A percentile compares a stretch with the other conserved stretches of the same genome.
Conservation (phyloP, 176 grass and related monocot genomes). For the Cenchrus fungigraminus region DNA sequence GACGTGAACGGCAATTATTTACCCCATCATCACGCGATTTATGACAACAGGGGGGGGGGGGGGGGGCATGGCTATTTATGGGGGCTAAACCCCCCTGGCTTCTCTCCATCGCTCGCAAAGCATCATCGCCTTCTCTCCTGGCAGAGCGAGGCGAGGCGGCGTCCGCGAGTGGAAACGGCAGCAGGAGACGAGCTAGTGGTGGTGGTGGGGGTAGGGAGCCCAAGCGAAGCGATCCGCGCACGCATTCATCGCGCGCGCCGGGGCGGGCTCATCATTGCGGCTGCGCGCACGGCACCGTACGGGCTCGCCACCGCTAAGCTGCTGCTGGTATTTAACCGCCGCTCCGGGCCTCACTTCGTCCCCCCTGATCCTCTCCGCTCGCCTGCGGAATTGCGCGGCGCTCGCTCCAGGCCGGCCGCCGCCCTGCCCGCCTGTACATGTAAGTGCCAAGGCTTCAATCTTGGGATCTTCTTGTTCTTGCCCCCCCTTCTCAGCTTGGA, state of each 20-base stretch:
- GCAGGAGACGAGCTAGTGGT: background rate
- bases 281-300: background rate
- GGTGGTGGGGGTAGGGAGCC: conserved; percentile 1
- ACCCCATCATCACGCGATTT: background rate
- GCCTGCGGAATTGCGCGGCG: background rate
- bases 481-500: too few species aligned
- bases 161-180: conserved; percentile 36
- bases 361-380: background rate
- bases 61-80: conserved; percentile 45
- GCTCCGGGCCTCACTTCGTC: background rate
- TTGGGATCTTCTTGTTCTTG: background rate
- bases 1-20: conserved; percentile 38
- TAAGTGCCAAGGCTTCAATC: background rate
- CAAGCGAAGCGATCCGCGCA: background rate
- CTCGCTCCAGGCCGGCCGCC: background rate
- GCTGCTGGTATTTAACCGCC: conserved; percentile 18
- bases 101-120: conserved; percentile 6
- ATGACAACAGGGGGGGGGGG: background rate
- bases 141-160: background rate
- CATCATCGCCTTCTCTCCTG: background rate
- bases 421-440: background rate
- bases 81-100: background rate
- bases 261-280: background rate
- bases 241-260: conserved; percentile 10
- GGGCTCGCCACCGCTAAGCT: background rate